Base-by-base conservation (phyloP, 345 rosid species). In the Ailanthus altissimus region DNA sequence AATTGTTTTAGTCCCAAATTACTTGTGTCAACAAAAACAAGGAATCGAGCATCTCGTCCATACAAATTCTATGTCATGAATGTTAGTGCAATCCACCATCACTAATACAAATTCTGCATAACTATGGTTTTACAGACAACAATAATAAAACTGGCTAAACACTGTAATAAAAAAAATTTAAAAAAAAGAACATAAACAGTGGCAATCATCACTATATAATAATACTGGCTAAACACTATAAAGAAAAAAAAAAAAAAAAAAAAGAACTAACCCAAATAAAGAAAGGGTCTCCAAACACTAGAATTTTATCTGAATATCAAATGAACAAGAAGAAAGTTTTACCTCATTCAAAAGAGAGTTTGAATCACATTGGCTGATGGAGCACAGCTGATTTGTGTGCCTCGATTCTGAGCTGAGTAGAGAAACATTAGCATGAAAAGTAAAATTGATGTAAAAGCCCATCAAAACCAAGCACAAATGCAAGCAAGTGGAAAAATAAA, bases 301-400 rank as follows among this genome's bases (percentile, higher is more conserved):
- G 62, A 38, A 51, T 9, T 67, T 68, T 40, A 58, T 18, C 38
- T 15, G 28, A 28, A 47, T 54, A 32, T 16, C 18, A 45, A 28
- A 47, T n/a, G 67, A 62, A 10, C 5, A 13, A 23, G 62, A 36
- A 74, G 13, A 51, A 65, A 66, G 47, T 36, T 51, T 64, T 87
- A 92, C 99, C 97, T 95, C 97, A 77, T 95, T 95, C 77, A 91
- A 77, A 77, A 95, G 94, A 81, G 99, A 95, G 75, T 88, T 79
- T 54, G 99, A 84, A 82, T 90, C 87, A 84, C 99, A 93, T 73
- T 90, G 92, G 88, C 92, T 95, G 79, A 95, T 95, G 86, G 99
- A 93, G 87, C 99, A 95, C 72, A 95, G 78, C 85, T 89, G 91
- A 83, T 92, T 90, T 53, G 98, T 95, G 20, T 95, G 91, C 77